Percentiles rank a stretch among this genome's conserved stretches.
phyloP scores from a whole-genome alignment of 2,329 filamentous ascomycete genomes.

The Mollisiaceae sp. region DNA sequence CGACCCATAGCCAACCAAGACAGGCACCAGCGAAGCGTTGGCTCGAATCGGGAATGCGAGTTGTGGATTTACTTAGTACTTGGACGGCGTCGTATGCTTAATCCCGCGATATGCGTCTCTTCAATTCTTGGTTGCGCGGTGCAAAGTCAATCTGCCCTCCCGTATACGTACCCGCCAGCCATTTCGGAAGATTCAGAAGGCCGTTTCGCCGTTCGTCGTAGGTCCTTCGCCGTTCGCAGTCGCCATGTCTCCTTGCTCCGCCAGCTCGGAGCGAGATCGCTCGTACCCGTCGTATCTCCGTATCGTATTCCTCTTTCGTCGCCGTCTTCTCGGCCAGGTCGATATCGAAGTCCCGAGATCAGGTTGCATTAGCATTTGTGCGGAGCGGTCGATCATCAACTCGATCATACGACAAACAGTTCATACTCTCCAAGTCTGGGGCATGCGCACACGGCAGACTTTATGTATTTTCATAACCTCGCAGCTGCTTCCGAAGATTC shows the following conservation, averaged over 20 bases:
- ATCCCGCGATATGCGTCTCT: neutral
- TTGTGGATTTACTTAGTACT: neutral
- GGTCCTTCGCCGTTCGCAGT: neutral
- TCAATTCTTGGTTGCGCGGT: neutral
- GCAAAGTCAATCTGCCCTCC: neutral
- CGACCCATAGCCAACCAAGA: neutral
- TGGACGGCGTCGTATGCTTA: neutral
- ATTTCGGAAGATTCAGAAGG: neutral
- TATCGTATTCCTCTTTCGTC: neutral
- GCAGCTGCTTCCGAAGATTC: slow-evolving; percentile 4
- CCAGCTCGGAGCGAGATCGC: neutral
- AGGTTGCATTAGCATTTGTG: neutral
- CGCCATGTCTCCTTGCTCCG: neutral
- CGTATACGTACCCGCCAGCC: neutral
- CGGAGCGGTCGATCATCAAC: neutral
- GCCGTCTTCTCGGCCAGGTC: neutral
- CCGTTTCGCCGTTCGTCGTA: neutral
- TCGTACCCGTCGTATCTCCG: neutral
- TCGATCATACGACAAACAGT: slow-evolving; percentile 3
- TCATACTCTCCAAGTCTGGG: neutral
- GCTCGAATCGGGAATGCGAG: neutral
- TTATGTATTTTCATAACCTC: slow-evolving; percentile 11
- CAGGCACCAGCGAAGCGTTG: neutral
- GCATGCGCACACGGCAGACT: neutral
- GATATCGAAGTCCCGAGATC: neutral